phyloP scores from a whole-genome alignment of 1,284 basidiomycete species.

The Rhizopogon hawkerae region DNA sequence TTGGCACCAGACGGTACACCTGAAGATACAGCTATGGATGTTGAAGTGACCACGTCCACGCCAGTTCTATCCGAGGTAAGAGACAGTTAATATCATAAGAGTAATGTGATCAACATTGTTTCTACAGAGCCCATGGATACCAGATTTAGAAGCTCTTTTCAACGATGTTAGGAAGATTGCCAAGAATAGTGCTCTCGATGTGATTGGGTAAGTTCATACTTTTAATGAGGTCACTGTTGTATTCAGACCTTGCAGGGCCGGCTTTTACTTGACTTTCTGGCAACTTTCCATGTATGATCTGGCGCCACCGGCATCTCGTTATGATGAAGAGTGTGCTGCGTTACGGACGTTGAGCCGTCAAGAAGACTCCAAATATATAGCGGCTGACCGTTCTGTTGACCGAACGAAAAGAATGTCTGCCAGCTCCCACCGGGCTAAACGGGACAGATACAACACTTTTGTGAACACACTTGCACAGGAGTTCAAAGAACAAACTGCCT shows the following conservation, averaged over 20 bases:
- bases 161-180: slow-evolving; percentile 62
- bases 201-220: slow-evolving; percentile 57
- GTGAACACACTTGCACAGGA: slow-evolving; percentile 54
- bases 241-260: slow-evolving; percentile 45
- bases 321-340: slow-evolving; percentile 60
- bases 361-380: slow-evolving; percentile 49
- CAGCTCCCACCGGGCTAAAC: slow-evolving; percentile 45
- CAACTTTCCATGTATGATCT: slow-evolving; percentile 87
- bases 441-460: slow-evolving; percentile 55
- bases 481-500: slow-evolving; percentile 67
- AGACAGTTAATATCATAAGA: slow-evolving; percentile 16
- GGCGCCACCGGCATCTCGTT: slow-evolving; percentile 57
- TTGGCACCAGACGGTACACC: slow-evolving; percentile 25
- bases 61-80: slow-evolving; percentile 6
- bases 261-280: slow-evolving; percentile 94
- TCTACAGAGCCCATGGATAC: slow-evolving; percentile 65
- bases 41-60: slow-evolving; percentile 23
- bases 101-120: slow-evolving; percentile 7
- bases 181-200: slow-evolving; percentile 52
- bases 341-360: slow-evolving; percentile 51
- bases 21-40: slow-evolving; percentile 51
- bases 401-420: slow-evolving; percentile 47
- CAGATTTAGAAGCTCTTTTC: slow-evolving; percentile 60
- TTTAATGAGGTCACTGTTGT: slow-evolving; percentile 7
- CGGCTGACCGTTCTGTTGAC: slow-evolving; percentile 60